Conservation (phyloP, 2,329 filamentous ascomycete species). For the Fusarium abutilonis region DNA sequence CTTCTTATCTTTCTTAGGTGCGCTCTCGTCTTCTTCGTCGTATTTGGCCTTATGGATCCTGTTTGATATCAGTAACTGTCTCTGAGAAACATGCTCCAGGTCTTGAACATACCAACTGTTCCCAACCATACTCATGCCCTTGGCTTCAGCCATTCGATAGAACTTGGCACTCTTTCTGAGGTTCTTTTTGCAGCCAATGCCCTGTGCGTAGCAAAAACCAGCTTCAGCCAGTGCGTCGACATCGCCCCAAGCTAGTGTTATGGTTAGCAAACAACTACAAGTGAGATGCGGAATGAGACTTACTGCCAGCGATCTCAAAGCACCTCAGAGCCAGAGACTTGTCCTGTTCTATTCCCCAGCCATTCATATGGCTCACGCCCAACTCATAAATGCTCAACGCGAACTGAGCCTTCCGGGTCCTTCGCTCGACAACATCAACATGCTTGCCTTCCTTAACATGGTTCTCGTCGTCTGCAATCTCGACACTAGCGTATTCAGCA, state of each 20-base stretch:
- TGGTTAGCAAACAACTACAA: conserved; percentile 30
- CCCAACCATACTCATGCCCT: conserved; percentile 96
- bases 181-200: conserved; percentile 94
- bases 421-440: conserved; percentile 74
- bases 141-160: conserved; percentile 89
- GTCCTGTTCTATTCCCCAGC: conserved; percentile 96
- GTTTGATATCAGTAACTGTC: conserved; percentile 3
- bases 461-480: conserved; percentile 84
- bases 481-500: conserved; percentile 82
- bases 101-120: conserved; percentile 87
- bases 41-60: conserved; percentile 99
- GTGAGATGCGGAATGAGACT: conserved; percentile 44
- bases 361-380: conserved; percentile 96
- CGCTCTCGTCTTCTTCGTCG: conserved; percentile 70
- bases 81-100: neutral
- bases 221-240: conserved; percentile 93
- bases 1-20: conserved; percentile 63
- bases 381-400: conserved; percentile 96
- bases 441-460: conserved; percentile 69
- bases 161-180: conserved; percentile 92
- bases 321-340: conserved; percentile 87
- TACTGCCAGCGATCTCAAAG: conserved; percentile 93
- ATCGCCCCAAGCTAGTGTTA: conserved; percentile 81
- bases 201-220: conserved; percentile 95
- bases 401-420: conserved; percentile 90